phyloP scores from a whole-genome alignment of 331 rosid genomes.

The Pyrus hybrid region DNA sequence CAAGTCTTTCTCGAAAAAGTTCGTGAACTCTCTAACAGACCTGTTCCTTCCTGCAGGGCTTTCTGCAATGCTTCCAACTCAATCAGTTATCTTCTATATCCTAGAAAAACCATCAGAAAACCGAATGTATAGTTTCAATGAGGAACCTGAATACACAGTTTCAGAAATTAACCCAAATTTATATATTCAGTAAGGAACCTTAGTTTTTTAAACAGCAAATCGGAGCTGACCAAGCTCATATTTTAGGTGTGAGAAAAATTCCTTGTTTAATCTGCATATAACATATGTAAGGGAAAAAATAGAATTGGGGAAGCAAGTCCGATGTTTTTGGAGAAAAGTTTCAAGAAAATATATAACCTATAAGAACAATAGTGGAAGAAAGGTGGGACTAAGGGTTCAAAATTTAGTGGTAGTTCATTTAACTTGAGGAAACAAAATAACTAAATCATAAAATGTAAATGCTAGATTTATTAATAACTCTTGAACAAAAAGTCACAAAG shows the following conservation, averaged over 20 bases:
- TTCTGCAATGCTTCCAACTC: slow-evolving; percentile 91
- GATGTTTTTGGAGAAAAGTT: not conserved
- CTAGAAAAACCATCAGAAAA: slow-evolving; percentile 28
- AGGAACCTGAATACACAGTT: slow-evolving; percentile 27
- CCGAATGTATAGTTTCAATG: not conserved
- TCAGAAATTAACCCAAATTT: not conserved
- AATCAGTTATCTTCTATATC: slow-evolving; percentile 54
- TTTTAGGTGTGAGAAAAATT: slow-evolving; percentile 54
- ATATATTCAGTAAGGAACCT: slow-evolving; percentile 31
- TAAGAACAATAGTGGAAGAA: no score
- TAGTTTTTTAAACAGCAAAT: slow-evolving; percentile 74
- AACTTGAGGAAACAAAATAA: not conserved
- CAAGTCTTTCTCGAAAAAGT: not conserved
- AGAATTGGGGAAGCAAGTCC: not conserved
- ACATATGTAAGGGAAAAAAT: not conserved
- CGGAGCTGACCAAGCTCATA: slow-evolving; percentile 78
- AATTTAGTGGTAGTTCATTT: no score
- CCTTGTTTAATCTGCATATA: slow-evolving; percentile 55
- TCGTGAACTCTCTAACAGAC: slow-evolving; percentile 27
- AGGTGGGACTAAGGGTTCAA: no score
- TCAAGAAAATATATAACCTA: not conserved
- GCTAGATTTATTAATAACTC: not conserved
- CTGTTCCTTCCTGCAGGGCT: slow-evolving; percentile 80
- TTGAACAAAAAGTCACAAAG: no score
- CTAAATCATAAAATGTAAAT: not conserved